Conservation (phyloP, 2,329 filamentous ascomycete species). For the Penicillium sp. region DNA sequence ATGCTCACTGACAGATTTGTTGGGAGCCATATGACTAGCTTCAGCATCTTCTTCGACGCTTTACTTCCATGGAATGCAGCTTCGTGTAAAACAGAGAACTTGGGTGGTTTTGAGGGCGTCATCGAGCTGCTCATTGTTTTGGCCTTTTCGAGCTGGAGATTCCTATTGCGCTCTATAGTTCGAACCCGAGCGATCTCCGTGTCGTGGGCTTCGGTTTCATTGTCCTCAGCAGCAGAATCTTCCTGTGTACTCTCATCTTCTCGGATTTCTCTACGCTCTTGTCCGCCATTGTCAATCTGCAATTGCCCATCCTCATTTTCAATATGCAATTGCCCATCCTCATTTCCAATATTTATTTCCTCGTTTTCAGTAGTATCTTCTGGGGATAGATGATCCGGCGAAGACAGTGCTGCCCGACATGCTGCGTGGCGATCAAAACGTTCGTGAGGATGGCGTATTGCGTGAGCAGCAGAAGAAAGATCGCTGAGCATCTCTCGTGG, state of each 20-base stretch:
- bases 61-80: conserved; percentile 1
- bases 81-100: conserved; percentile 3
- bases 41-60: conserved; percentile 2
- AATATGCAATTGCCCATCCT: not conserved
- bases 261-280: not conserved
- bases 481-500: conserved; percentile 51
- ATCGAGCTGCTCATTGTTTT: conserved; percentile 8
- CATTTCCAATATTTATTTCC: conserved; percentile 1
- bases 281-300: conserved; percentile 1
- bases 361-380: not conserved
- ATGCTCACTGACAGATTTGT: conserved; percentile 82
- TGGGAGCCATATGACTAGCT: conserved; percentile 53
- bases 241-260: conserved; percentile 4
- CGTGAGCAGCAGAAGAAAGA: conserved; percentile 52
- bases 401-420: conserved; percentile 1
- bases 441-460: conserved; percentile 53
- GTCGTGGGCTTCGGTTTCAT: not conserved
- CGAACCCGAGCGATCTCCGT: not conserved
- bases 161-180: conserved; percentile 1
- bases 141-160: conserved; percentile 4
- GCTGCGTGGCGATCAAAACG: conserved; percentile 46
- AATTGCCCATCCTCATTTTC: not conserved
- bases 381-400: not conserved
- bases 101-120: not conserved
- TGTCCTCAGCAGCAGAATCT: not conserved